Evolutionary conservation across 2,329 filamentous ascomycete genomes (phyloP).

Genomic region (Hymenotorrendiella dingleyae): DNA sequence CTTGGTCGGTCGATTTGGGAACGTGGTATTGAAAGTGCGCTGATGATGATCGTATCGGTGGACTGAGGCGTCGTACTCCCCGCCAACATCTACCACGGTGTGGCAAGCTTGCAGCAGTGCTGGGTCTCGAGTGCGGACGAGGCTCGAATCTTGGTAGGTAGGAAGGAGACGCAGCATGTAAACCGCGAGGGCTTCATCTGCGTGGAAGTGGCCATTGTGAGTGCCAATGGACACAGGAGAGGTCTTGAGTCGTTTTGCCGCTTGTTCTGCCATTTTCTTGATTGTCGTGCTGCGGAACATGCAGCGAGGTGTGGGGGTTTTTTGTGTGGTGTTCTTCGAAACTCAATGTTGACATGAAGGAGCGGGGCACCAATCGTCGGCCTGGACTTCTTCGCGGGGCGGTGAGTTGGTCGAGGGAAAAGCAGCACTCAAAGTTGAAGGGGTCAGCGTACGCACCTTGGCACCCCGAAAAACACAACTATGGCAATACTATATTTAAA

Average conservation of each 20-base stretch:
- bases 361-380: no score
- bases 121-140: slow-evolving; percentile 85
- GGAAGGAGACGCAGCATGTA: slow-evolving; percentile 91
- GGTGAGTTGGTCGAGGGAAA: no score
- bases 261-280: slow-evolving; percentile 65
- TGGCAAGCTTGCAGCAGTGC: slow-evolving; percentile 73
- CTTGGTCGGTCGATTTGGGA: slow-evolving; percentile 79
- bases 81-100: slow-evolving; percentile 96
- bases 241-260: slow-evolving; percentile 80
- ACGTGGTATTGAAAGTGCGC: slow-evolving; percentile 78
- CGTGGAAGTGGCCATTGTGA: slow-evolving; percentile 98
- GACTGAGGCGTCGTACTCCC: slow-evolving; percentile 72
- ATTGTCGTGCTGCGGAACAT: slow-evolving; percentile 42
- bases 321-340: slow-evolving; percentile 8
- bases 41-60: slow-evolving; percentile 97
- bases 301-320: slow-evolving; percentile 12
- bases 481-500: no score
- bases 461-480: no score
- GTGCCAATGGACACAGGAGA: slow-evolving; percentile 62
- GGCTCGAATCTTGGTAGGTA: slow-evolving; percentile 63
- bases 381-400: no score
- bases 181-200: slow-evolving; percentile 94
- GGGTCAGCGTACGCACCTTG: no score
- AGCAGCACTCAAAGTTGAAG: no score
- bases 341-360: no score